Evolutionary conservation across 1,284 basidiomycete genomes (phyloP).

Genomic region (Marasmius fiardii): DNA sequence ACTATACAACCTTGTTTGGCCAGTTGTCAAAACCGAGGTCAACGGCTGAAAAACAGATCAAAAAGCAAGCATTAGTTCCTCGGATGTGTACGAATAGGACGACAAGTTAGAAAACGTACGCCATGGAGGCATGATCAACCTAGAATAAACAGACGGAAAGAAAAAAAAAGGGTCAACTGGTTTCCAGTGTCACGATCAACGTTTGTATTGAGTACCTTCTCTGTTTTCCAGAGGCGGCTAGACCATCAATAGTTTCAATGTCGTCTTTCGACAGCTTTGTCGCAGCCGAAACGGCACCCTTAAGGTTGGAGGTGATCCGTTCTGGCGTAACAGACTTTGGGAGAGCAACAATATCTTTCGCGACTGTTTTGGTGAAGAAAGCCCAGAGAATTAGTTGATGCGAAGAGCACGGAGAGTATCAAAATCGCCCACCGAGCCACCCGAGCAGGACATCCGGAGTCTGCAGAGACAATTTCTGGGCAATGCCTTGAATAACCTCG

Average conservation of each 20-base stretch:
- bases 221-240: conserved; percentile 73
- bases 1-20: conserved; percentile 24
- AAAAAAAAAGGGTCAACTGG: background rate
- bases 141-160: no score
- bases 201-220: conserved; percentile 35
- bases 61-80: background rate
- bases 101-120: conserved; percentile 37
- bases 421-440: conserved; percentile 46
- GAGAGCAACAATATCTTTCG: conserved; percentile 63
- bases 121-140: conserved; percentile 66
- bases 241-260: conserved; percentile 57
- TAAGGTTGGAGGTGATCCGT: conserved; percentile 72
- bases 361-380: conserved; percentile 35
- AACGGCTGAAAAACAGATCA: conserved; percentile 37
- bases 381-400: background rate
- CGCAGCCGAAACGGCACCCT: conserved; percentile 45
- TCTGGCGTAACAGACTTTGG: conserved; percentile 76
- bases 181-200: conserved; percentile 12
- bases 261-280: conserved; percentile 57
- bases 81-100: conserved; percentile 3
- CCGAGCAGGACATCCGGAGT: conserved; percentile 66
- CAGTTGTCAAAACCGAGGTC: conserved; percentile 71
- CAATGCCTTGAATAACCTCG: conserved; percentile 61
- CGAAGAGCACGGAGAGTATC: conserved; percentile 1
- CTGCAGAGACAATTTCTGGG: conserved; percentile 54